Percentiles rank a stretch among this genome's conserved stretches.
These are phyloP conservation scores for Pyrus hybrid DNA, from an alignment of 331 rosid species.

Conservation along the genomic window DNA sequence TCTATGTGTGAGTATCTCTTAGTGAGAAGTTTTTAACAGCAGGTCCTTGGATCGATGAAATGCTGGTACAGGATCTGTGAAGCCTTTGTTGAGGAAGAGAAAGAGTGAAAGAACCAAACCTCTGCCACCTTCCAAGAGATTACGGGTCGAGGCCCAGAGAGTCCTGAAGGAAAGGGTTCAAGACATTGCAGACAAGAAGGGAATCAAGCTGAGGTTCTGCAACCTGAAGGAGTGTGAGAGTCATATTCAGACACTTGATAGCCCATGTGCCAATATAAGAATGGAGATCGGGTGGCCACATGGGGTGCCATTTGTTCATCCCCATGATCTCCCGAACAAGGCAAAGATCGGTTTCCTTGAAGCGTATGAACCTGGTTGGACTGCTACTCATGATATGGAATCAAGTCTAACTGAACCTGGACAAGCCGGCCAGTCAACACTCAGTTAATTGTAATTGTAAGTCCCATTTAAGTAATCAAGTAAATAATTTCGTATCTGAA, in stretches of 20 bases:
- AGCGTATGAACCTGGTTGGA: slow-evolving; percentile 99
- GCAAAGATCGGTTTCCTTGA: slow-evolving; percentile 97
- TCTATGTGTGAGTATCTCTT: slow-evolving; percentile 43
- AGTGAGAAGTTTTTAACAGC: slow-evolving; percentile 79
- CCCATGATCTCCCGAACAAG: slow-evolving; percentile 95
- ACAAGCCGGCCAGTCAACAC: slow-evolving; percentile 79
- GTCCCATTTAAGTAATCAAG: slow-evolving; percentile 29
- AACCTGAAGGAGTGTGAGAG: slow-evolving; percentile 92
- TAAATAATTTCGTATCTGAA: slow-evolving; percentile 14
- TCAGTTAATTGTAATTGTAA: slow-evolving; percentile 53
- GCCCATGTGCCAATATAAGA: slow-evolving; percentile 91
- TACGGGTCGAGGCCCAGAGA: slow-evolving; percentile 98
- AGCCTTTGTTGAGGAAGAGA: slow-evolving; percentile 60
- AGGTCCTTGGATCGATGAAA: slow-evolving; percentile 98
- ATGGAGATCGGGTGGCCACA: slow-evolving; percentile 95
- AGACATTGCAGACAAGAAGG: slow-evolving; percentile 96
- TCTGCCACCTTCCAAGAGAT: slow-evolving; percentile 94
- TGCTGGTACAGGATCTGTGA: slow-evolving; percentile 99
- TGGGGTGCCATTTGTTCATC: slow-evolving; percentile 98
- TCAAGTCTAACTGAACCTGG: slow-evolving; percentile 60
- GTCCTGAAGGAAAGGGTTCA: slow-evolving; percentile 95
- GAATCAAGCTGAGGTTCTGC: slow-evolving; percentile 95
- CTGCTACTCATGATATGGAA: slow-evolving; percentile 70
- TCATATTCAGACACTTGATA: slow-evolving; percentile 66
- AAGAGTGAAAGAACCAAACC: slow-evolving; percentile 82